Base-by-base conservation (phyloP, 148 eudicot genomes). In the Vaccinium vitisidaea region DNA sequence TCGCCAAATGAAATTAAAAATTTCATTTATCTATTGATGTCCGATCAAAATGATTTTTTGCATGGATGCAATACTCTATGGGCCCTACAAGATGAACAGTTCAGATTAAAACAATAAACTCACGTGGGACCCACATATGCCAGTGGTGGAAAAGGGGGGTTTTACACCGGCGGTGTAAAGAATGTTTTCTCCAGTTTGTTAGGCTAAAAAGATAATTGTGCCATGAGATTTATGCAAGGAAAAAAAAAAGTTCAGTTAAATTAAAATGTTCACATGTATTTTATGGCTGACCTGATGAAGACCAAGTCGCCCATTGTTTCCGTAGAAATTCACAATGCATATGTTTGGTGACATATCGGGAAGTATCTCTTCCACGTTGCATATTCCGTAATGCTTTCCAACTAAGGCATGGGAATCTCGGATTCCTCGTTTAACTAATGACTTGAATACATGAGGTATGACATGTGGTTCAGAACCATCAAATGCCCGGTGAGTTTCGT, bases 321-420 rank as follows among this genome's bases (percentile, higher is more conserved):
- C 65, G 65, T 94, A 94, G 85, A 91, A 94, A 88, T 94, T 94
- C 77, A 90, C 93, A 27, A 94, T 89, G 86, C 98, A 94, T 53
- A 94, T 74, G 83, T 93, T 87, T 5, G 98, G 93, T 25, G 90
- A 85, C 87, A 94, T 89, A 48, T 4, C 46, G 15, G 98, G 98
- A 83, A 93, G 91, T 55, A 89, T 65, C 4, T 87, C 83, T 79
- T 87, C 89, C 6, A 83, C 86, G 59, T 88, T 85, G 43, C 50
- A 39, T 78, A 52, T 50, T 25, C 70, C 52, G 4, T 10, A 30
- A 8, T 88, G 48, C 58, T 80, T 77, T 52, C 76, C 81, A 1
- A 90, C 84, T 46, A 88, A 86, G 69, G 83, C 87, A 46, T 88
- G 91, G 15, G 94, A 89, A 77, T 89, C 89, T 54, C 71, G 75